Evolutionary conservation across 495 filamentous ascomycete genomes (phyloP).

Genomic region (Usnea hakonensis): DNA sequence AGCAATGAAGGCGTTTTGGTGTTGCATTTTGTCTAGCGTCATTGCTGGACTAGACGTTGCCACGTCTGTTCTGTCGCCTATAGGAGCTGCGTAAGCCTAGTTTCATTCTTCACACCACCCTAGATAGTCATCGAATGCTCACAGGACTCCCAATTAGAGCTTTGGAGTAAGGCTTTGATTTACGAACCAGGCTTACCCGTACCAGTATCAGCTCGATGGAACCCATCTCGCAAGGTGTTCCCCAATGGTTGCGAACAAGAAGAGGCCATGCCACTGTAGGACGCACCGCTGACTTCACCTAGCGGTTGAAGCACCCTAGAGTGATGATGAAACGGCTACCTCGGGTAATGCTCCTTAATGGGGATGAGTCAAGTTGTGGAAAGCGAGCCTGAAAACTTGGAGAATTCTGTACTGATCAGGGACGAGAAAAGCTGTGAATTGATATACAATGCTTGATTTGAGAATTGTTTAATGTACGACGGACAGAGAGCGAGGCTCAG

Average conservation of each 20-base stretch:
- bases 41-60: background rate
- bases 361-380: background rate
- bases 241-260: background rate
- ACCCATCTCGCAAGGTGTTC: background rate
- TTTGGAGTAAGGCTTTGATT: background rate
- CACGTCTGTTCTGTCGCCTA: background rate
- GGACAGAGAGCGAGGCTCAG: background rate
- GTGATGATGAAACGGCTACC: background rate
- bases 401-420: background rate
- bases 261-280: background rate
- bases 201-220: background rate
- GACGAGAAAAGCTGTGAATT: constrained; percentile 1
- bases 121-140: background rate
- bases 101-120: background rate
- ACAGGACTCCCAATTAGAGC: background rate
- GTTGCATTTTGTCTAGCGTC: background rate
- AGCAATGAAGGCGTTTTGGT: constrained; percentile 7
- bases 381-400: background rate
- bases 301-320: background rate
- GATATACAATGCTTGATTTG: constrained; percentile 6
- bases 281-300: background rate
- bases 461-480: background rate
- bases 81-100: background rate
- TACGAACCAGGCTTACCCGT: background rate
- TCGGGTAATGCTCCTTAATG: background rate